Evolutionary conservation across 352 stramenopile genomes (phyloP), one percentile per base, ranked within the genome.

Genomic region (Peronospora belbahrii): DNA sequence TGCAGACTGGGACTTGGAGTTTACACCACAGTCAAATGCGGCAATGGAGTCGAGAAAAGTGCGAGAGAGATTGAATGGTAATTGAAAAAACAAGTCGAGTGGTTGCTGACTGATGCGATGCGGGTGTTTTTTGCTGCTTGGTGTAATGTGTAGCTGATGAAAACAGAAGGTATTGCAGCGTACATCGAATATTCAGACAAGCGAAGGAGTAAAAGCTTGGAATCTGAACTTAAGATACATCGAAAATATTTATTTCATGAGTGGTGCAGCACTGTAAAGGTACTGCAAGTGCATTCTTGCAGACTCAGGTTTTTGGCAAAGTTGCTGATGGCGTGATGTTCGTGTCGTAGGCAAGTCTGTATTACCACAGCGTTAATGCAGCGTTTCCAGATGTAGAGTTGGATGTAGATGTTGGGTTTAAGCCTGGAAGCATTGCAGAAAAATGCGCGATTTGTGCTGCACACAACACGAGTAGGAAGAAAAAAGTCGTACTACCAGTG

Each of bases 231-330:
- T 14, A 13, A 55, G 15, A 42, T 46, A 30, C 52, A 44, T 10
- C 63, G 70, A 52, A 69, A 75, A 48, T 92, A 94, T 74, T 70
- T 92, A 67, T 83, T 92, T 32, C 83, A 94, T 46, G 78, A 88
- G 27, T 94, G 83, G 83, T 65, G 65, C 52, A 86, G 69, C 20
- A 83, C 65, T 6, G 51, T 86, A 19, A 92, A 94, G 65, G 82
- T 89, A 60, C 14, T 39, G 24, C 22, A 2, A 30, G 1, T 23
- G 9, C 33, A 17, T 25, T 19, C 25, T 11, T 47, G 25, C 8
- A 50, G 11, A 10, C 17, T 11, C 3, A 2, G 11, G 9, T 15
- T 28, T 15, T 28, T 39, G 34, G 17, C 6, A 20, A 19, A n/a
- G 17, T 42, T 55, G 14, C 33, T 61, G 15, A 59, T 6, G 19